phyloP scores from a whole-genome alignment of 208 protist genomes.

The Trypanosoma melophagium region DNA sequence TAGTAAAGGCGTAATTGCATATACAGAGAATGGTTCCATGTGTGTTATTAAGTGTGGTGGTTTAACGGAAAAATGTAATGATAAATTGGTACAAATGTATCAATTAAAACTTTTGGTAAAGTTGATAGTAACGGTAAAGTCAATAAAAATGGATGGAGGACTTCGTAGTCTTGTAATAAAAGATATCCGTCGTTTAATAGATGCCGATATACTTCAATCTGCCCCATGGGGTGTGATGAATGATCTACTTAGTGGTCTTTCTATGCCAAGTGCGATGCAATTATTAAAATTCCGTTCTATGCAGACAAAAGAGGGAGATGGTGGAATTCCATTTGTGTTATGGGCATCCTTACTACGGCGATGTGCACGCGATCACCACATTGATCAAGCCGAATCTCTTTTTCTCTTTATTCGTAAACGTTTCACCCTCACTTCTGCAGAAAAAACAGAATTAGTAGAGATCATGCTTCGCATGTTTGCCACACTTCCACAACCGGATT shows the following conservation, averaged over 20 bases:
- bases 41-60: constrained; percentile 28
- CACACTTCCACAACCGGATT: constrained; percentile 67
- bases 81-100: constrained; percentile 38
- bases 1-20: constrained; percentile 34
- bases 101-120: constrained; percentile 77
- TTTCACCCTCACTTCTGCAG: constrained; percentile 37
- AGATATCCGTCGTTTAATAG: constrained; percentile 68
- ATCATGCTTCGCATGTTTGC: constrained; percentile 91
- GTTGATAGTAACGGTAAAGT: constrained; percentile 69
- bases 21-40: constrained; percentile 10
- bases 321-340: constrained; percentile 64
- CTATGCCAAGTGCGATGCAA: constrained; percentile 75
- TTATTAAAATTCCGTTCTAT: constrained; percentile 52
- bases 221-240: constrained; percentile 81
- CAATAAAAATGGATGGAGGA: constrained; percentile 73
- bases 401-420: constrained; percentile 75
- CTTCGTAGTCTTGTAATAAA: constrained; percentile 61
- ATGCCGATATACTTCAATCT: constrained; percentile 31
- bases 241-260: constrained; percentile 75
- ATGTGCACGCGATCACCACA: constrained; percentile 65
- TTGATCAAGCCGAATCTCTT: constrained; percentile 75
- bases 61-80: constrained; percentile 26
- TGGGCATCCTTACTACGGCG: constrained; percentile 83
- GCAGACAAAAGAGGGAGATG: constrained; percentile 18
- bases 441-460: constrained; percentile 82